Percentiles rank a stretch among this genome's conserved stretches.
These are phyloP conservation scores for Lipomyces sp. DNA, from an alignment of 805 yeast species.

Conservation along the genomic window DNA sequence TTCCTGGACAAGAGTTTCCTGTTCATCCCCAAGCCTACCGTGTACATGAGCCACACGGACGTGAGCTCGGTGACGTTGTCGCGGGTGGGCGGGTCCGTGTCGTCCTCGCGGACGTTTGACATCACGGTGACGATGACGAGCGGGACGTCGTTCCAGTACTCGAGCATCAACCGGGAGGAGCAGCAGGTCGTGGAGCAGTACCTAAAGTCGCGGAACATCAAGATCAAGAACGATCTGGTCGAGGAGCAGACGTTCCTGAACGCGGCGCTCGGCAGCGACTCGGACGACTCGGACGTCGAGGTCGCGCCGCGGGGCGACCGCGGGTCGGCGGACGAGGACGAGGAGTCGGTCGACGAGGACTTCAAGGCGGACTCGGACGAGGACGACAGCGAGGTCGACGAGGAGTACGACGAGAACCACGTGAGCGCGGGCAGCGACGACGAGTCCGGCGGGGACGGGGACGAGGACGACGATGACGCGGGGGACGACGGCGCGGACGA, in stretches of 20 bases:
- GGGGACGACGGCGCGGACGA: conserved; percentile 17
- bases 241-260: conserved; percentile 79
- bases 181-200: conserved; percentile 74
- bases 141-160: conserved; percentile 72
- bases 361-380: conserved; percentile 53
- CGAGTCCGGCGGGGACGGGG: conserved; percentile 25
- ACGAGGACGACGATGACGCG: conserved; percentile 21
- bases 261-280: conserved; percentile 67
- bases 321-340: conserved; percentile 75
- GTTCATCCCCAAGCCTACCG: conserved; percentile 90
- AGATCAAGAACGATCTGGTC: conserved; percentile 83
- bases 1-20: conserved; percentile 89
- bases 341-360: conserved; percentile 73
- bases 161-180: conserved; percentile 86
- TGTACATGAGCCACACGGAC: conserved; percentile 84
- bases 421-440: conserved; percentile 34
- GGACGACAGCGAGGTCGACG: conserved; percentile 70
- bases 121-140: conserved; percentile 70
- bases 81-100: conserved; percentile 75
- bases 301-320: conserved; percentile 45
- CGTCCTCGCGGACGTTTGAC: conserved; percentile 87
- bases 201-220: conserved; percentile 71
- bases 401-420: conserved; percentile 75
- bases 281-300: conserved; percentile 45
- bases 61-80: conserved; percentile 75